Evolutionary conservation across 164 flowering plant species (phyloP), one percentile per base, ranked within the genome.

Genomic region (Protea cynaroides): DNA sequence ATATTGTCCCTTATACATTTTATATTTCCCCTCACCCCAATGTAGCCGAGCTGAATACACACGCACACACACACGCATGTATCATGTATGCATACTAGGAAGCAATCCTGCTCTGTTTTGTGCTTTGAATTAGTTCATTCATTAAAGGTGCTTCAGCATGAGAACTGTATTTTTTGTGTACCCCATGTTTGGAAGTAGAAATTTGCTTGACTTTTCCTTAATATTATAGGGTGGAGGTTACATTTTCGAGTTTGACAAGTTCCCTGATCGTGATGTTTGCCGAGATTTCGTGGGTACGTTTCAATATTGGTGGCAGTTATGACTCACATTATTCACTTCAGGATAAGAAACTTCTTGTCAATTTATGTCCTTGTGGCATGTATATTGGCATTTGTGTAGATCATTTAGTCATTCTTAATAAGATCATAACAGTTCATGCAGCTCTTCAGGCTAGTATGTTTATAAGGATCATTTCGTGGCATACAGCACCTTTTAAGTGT

Each of bases 221-320:
- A 61, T 65, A 21, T 80, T 72, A 18, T 70, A 89, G 95, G 87
- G 80, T 71, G 83, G 75, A 59, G 73, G 84, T 69, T 86, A 79
- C 76, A 89, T 86, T 40, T 94, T 94, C 69, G 94, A 95, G 78
- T 95, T 95, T 78, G 86, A 82, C 38, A 89, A 65, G 60, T 88
- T 78, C 70, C 51, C 82, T 8, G 94, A 91, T 37, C 88, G 93
- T 58, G 92, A 89, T 61, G 72, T 64, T 56, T 86, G 97, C 71
- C 82, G 86, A 65, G 97, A 95, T 49, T 86, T 85, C 84, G 96
- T 86, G 1, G 86, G 97, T 91, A 80, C 79, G 85, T 76, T 51
- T 38, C 62, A 24, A 49, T 34, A 7, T 34, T 63, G 14, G 49
- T 63, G 50, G 37, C 58, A 40, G 36, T 38, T 43, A 21, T 54